Evolutionary conservation across 1,284 basidiomycete species (phyloP).

Genomic region (Heterobasidion parviporum): DNA sequence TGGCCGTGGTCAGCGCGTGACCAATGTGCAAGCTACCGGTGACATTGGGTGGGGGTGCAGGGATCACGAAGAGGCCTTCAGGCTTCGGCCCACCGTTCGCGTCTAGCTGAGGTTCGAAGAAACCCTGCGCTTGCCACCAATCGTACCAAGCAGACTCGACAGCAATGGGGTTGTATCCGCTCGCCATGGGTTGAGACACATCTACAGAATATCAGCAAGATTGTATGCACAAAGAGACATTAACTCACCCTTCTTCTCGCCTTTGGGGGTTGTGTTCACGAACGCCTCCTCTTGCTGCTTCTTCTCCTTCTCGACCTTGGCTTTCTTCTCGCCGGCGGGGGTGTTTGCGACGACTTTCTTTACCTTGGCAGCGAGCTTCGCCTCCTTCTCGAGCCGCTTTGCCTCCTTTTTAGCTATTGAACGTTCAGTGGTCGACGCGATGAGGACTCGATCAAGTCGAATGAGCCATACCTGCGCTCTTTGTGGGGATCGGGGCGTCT

Average conservation of each 20-base stretch:
- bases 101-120: slow-evolving; percentile 77
- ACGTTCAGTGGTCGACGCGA: slow-evolving; percentile 1
- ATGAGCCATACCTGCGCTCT: slow-evolving; percentile 22
- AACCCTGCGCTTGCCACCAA: slow-evolving; percentile 92
- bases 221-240: not conserved
- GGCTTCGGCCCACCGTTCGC: slow-evolving; percentile 48
- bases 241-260: slow-evolving; percentile 80
- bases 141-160: slow-evolving; percentile 98
- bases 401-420: slow-evolving; percentile 59
- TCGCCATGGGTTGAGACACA: slow-evolving; percentile 80
- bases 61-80: slow-evolving; percentile 80
- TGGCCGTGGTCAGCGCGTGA: slow-evolving; percentile 88
- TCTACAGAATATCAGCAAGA: slow-evolving; percentile 38
- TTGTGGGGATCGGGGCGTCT: slow-evolving; percentile 14
- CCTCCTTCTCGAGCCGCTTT: slow-evolving; percentile 63
- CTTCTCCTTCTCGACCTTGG: slow-evolving; percentile 72
- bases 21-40: slow-evolving; percentile 97
- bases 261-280: slow-evolving; percentile 81
- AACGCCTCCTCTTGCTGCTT: slow-evolving; percentile 65
- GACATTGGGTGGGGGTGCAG: slow-evolving; percentile 96
- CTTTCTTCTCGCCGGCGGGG: slow-evolving; percentile 50
- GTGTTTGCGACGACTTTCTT: slow-evolving; percentile 41
- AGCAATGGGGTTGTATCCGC: slow-evolving; percentile 90
- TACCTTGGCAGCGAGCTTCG: slow-evolving; percentile 74
- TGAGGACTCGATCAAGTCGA: not conserved